Conservation (phyloP, 2,329 filamentous ascomycete species). For the Exophiala lecanii-corni region DNA sequence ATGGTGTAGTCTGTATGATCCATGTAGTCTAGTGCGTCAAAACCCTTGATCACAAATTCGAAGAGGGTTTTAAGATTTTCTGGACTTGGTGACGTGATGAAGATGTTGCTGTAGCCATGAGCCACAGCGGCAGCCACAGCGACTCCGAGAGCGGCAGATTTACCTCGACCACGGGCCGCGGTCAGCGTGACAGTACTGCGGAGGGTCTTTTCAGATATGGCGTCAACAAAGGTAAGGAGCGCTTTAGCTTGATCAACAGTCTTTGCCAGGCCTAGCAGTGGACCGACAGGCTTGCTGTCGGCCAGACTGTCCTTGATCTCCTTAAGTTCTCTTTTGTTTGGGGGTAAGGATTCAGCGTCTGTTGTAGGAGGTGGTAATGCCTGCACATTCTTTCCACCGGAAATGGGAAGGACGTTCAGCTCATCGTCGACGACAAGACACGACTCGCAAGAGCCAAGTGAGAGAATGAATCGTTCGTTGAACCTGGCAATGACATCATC, state of each 20-base stretch:
- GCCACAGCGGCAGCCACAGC: constrained; percentile 91
- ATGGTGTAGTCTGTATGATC: constrained; percentile 98
- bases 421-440: constrained; percentile 97
- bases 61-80: constrained; percentile 99
- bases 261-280: constrained; percentile 75
- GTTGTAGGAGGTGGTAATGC: constrained; percentile 71
- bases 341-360: constrained; percentile 66
- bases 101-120: constrained; percentile 97
- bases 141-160: constrained; percentile 91
- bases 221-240: constrained; percentile 92
- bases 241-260: constrained; percentile 97
- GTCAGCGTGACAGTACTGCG: constrained; percentile 91
- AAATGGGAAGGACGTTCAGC: constrained; percentile 94
- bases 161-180: constrained; percentile 89
- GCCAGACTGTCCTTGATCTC: constrained; percentile 80
- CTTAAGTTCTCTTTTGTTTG: constrained; percentile 70
- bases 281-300: constrained; percentile 81
- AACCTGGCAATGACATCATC: constrained; percentile 92
- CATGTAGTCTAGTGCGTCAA: constrained; percentile 87
- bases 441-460: constrained; percentile 87
- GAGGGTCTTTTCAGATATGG: constrained; percentile 92
- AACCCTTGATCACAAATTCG: constrained; percentile 97
- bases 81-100: constrained; percentile 94
- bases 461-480: constrained; percentile 95
- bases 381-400: constrained; percentile 85